These are phyloP conservation scores for Clonostachys sp. DNA, from an alignment of 2,329 filamentous ascomycete genomes.

Conservation along the genomic window DNA sequence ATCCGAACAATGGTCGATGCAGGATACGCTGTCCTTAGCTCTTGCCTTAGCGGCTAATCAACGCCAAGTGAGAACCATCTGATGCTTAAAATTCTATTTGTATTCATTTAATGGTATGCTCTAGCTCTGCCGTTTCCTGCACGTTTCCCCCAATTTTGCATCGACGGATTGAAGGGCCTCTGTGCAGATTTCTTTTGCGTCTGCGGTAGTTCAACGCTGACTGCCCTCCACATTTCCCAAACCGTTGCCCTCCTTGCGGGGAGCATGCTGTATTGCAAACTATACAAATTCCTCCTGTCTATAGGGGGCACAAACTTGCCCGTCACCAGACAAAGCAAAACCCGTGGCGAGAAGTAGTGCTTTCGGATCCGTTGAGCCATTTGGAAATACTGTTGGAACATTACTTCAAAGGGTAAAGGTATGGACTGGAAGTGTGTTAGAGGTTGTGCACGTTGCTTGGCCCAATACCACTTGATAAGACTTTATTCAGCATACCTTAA, in stretches of 20 bases:
- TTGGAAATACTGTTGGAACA: constrained; percentile 97
- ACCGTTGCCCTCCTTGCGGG: constrained; percentile 77
- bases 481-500: constrained; percentile 57
- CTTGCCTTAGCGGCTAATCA: too few relatives aligned
- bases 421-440: constrained; percentile 57
- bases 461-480: not conserved
- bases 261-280: constrained; percentile 96
- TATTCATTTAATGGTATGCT: not conserved
- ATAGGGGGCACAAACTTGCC: constrained; percentile 94
- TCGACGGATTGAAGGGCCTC: constrained; percentile 22
- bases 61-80: too few relatives aligned
- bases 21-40: too few relatives aligned
- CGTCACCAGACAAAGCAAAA: constrained; percentile 82
- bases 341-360: constrained; percentile 87
- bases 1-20: too few relatives aligned
- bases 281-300: constrained; percentile 90
- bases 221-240: constrained; percentile 76
- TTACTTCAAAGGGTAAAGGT: constrained; percentile 82
- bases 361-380: constrained; percentile 88
- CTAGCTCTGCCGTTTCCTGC: constrained; percentile 1
- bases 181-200: constrained; percentile 32
- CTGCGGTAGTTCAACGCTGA: constrained; percentile 40
- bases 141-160: constrained; percentile 22
- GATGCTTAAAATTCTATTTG: too few relatives aligned
- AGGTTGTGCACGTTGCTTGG: not conserved